Conservation (phyloP, 345 rosid species). For the Acer negundo region DNA sequence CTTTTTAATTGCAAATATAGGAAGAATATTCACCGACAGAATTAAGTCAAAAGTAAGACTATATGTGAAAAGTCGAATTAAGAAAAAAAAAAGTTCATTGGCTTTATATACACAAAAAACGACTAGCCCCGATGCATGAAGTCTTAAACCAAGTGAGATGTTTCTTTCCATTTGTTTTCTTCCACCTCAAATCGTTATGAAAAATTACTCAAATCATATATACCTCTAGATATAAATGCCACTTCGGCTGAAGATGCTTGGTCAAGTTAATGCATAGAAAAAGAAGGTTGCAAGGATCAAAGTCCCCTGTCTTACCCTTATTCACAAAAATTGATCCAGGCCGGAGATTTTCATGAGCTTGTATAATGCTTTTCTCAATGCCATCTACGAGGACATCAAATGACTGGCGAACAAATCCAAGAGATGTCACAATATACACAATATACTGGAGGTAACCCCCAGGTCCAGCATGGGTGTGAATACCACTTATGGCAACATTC, state of each 20-base stretch:
- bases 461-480: constrained; percentile 97
- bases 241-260: neutral
- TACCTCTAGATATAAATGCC: neutral
- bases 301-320: constrained; percentile 50
- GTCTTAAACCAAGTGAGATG: neutral
- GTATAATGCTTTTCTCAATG: constrained; percentile 79
- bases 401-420: constrained; percentile 94
- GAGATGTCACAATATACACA: constrained; percentile 81
- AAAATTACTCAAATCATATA: neutral
- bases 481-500: constrained; percentile 92
- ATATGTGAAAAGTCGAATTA: neutral
- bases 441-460: constrained; percentile 97
- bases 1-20: neutral
- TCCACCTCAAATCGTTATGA: neutral
- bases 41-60: neutral
- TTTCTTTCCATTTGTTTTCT: constrained; percentile 6
- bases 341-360: constrained; percentile 91
- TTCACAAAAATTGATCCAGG: constrained; percentile 80
- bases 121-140: neutral
- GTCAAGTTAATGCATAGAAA: constrained; percentile 6
- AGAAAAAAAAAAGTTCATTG: neutral
- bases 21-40: neutral
- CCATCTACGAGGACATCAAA: constrained; percentile 96
- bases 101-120: neutral
- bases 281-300: constrained; percentile 7